These are phyloP conservation scores for Lipomyces spencermartinsiae DNA, from an alignment of 805 yeast genomes.

Conservation along the genomic window DNA sequence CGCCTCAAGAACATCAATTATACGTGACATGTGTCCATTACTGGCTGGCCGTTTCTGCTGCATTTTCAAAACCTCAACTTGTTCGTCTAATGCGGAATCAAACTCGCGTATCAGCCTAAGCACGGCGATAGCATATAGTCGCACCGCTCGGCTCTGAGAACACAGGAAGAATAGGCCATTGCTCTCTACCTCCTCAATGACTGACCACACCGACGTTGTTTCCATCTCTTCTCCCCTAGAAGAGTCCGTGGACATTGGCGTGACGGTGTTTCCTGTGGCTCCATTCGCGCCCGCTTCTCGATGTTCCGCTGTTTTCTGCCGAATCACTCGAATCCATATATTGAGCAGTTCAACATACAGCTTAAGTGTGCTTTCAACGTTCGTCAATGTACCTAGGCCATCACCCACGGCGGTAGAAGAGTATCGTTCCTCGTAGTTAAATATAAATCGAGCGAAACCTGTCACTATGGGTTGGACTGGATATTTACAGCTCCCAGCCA, in stretches of 20 bases:
- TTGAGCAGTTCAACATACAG: constrained; percentile 79
- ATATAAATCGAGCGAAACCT: constrained; percentile 78
- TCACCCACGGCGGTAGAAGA: constrained; percentile 30
- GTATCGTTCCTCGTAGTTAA: constrained; percentile 68
- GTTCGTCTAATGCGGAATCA: constrained; percentile 78
- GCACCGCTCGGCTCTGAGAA: constrained; percentile 77
- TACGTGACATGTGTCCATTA: constrained; percentile 41
- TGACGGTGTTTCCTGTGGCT: constrained; percentile 29
- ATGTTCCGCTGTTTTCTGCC: constrained; percentile 45
- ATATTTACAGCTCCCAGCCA: constrained; percentile 64
- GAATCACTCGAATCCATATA: constrained; percentile 79
- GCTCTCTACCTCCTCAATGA: constrained; percentile 94
- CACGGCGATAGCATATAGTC: constrained; percentile 78
- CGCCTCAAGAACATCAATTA: constrained; percentile 74
- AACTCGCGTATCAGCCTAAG: constrained; percentile 81
- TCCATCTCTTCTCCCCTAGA: constrained; percentile 66
- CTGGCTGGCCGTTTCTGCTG: constrained; percentile 36
- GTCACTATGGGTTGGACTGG: constrained; percentile 64
- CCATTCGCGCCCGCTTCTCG: constrained; percentile 25
- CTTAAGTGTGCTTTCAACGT: constrained; percentile 43
- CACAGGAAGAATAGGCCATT: constrained; percentile 91
- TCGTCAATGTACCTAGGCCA: constrained; percentile 13
- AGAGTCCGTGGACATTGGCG: constrained; percentile 40
- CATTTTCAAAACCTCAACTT: constrained; percentile 43
- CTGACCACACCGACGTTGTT: constrained; percentile 78